Evolutionary conservation across 306 rosid genomes (phyloP), one percentile per base, ranked within the genome.

Genomic region (Sesbania bispinosa): DNA sequence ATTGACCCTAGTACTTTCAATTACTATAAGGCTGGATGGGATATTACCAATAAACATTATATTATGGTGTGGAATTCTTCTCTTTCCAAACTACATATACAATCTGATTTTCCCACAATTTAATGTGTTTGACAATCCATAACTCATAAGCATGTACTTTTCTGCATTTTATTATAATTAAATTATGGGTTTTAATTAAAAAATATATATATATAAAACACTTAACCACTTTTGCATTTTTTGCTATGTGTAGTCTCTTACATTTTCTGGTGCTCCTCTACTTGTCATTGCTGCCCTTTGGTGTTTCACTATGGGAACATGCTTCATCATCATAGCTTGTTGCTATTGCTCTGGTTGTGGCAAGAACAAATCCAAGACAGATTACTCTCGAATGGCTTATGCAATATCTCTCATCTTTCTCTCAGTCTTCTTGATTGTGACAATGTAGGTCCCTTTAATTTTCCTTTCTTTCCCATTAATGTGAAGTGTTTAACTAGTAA

Each of bases 21-120:
- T 2, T 76, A 72, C 62, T 81, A 85, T 65, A 70, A 69, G 10
- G 89, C 65, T 68, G 93, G 89, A 62, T 88, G 93, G 93, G 79
- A 88, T 74, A 70, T 85, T 1, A 70, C 73, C 33, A 59, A 83
- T 33, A 0, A 33, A 2, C 89, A 88, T 74, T 85, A 88, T 75
- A 21, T 26, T 66, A 3, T 32, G 76, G 83, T 81, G 82, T 76
- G 58, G 69, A 79, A 77, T 63, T 57, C 60, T 64, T 18, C 14
- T 21, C 2, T 43, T 23, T 21, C 42, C 21, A n/a, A 21, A 16
- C 50, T 16, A 0, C 32, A 10, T 29, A n/a, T 39, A 4, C 19
- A 27, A 27, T 29, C 13, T 62, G 1, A 42, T 33, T 19, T 64
- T 27, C 55, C 42, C 9, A 14, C 16, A 53, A 11, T 16, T 53